Evolutionary conservation across 495 filamentous ascomycete genomes (phyloP).

Genomic region (Aspergillus carlsbadensis): DNA sequence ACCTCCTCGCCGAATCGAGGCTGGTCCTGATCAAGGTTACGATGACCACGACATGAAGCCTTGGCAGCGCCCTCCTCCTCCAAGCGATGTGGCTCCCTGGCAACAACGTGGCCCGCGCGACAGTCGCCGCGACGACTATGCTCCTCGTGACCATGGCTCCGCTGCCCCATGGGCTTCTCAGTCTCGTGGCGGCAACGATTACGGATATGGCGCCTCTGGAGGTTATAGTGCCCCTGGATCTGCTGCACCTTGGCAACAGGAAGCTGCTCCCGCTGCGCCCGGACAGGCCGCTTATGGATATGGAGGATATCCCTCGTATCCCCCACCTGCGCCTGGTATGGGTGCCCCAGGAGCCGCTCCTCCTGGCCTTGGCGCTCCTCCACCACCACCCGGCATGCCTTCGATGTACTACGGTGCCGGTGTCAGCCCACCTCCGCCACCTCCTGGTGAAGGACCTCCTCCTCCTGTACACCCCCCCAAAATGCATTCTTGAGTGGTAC

Average conservation of each 20-base stretch:
- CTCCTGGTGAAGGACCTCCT: conserved; percentile 61
- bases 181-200: conserved; percentile 48
- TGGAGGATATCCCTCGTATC: conserved; percentile 56
- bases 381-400: conserved; percentile 68
- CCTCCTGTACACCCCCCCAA: conserved; percentile 49
- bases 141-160: conserved; percentile 41
- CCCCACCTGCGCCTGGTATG: conserved; percentile 55
- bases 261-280: conserved; percentile 54
- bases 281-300: conserved; percentile 53
- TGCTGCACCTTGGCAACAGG: conserved; percentile 66
- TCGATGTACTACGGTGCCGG: conserved; percentile 62
- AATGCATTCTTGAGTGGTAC: neutral
- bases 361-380: conserved; percentile 64
- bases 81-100: conserved; percentile 82
- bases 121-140: conserved; percentile 53
- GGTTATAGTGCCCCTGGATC: conserved; percentile 46
- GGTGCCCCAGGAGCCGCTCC: conserved; percentile 62
- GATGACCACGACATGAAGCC: conserved; percentile 69
- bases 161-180: conserved; percentile 57
- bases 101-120: conserved; percentile 61
- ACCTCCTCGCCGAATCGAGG: conserved; percentile 81
- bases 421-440: conserved; percentile 65
- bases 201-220: conserved; percentile 45
- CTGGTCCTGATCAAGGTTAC: conserved; percentile 61
- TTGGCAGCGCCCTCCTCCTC: conserved; percentile 79